Base-by-base conservation (phyloP, 164 flowering plant species). In the Magnolia sinica region DNA sequence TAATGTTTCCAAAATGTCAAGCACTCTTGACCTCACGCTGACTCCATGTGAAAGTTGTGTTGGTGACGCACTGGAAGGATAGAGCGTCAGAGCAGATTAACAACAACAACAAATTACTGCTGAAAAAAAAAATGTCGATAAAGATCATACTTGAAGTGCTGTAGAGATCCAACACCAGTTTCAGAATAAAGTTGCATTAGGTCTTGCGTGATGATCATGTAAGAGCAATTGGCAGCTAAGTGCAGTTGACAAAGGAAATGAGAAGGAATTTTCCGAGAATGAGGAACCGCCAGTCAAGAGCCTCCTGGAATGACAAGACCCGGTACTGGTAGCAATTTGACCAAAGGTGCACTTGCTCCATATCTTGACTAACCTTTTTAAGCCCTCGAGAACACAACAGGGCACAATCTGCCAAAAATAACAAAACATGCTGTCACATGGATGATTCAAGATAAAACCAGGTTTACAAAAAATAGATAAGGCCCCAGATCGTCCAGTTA, bases 161-260 rank as follows among this genome's bases (percentile, higher is more conserved):
- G 78, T 72, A 81, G 82, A 77, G 84, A 85, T 87, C 89, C 89
- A 86, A 84, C 86, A 87, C 87, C 84, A 82, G 79, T 81, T 82
- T 89, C 86, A 91, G 82, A 81, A 84, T 72, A 74, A 78, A 73
- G 27, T 81, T 69, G 89, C 94, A 89, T 90, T 71, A 84, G 85
- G 88, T 87, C 88, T 85, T 80, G 79, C 76, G 79, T 76, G 77
- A 75, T 84, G 84, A 76, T 86, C 87, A 88, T 81, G 74, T 45
- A 85, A 74, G 61, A 79, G 79, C 73, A 78, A 77, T 71, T 50
- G 81, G 79, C 80, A 78, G 84, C 91, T 92, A 94, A 86, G 99
- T 96, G 89, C 92, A 88, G 80, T 96, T 96, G 84, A 93, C 95
- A 85, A 96, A 92, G 75, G 98, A 94, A 86, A 90, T 89, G 87